Evolutionary conservation across 495 filamentous ascomycete genomes (phyloP).

Genomic region (Pseudotulostoma volvatum): DNA sequence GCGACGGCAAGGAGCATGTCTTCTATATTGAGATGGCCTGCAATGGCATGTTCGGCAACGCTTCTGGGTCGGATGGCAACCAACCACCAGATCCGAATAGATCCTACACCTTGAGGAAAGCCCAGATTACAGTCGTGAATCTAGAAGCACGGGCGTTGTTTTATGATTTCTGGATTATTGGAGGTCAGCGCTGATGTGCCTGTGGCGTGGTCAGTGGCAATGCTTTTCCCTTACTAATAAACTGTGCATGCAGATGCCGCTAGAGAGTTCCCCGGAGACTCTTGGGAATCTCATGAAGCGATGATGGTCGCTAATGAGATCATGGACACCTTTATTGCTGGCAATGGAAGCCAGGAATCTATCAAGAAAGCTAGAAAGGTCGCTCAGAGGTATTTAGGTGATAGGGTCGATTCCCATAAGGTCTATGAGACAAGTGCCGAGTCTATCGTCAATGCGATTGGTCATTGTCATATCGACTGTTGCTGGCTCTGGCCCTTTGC

Average conservation of each 20-base stretch:
- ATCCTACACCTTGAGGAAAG: slow-evolving; percentile 56
- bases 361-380: slow-evolving; percentile 67
- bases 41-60: slow-evolving; percentile 96
- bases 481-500: slow-evolving; percentile 98
- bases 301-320: slow-evolving; percentile 70
- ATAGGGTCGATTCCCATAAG: slow-evolving; percentile 61
- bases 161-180: slow-evolving; percentile 92
- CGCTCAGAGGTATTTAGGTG: slow-evolving; percentile 64
- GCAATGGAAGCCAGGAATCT: slow-evolving; percentile 53
- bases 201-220: neutral
- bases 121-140: slow-evolving; percentile 84
- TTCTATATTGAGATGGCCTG: slow-evolving; percentile 98
- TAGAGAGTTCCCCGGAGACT: slow-evolving; percentile 60
- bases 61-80: slow-evolving; percentile 71
- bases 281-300: slow-evolving; percentile 76
- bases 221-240: neutral
- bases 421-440: slow-evolving; percentile 65
- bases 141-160: slow-evolving; percentile 64
- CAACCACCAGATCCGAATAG: slow-evolving; percentile 75
- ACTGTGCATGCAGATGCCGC: slow-evolving; percentile 42
- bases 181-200: slow-evolving; percentile 19
- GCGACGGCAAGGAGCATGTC: slow-evolving; percentile 69
- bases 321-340: slow-evolving; percentile 73
- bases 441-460: slow-evolving; percentile 71
- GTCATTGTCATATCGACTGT: slow-evolving; percentile 93